Evolutionary conservation across 768 basidiomycete genomes (phyloP).

Genomic region (Naganishia vaughanmartiniae): DNA sequence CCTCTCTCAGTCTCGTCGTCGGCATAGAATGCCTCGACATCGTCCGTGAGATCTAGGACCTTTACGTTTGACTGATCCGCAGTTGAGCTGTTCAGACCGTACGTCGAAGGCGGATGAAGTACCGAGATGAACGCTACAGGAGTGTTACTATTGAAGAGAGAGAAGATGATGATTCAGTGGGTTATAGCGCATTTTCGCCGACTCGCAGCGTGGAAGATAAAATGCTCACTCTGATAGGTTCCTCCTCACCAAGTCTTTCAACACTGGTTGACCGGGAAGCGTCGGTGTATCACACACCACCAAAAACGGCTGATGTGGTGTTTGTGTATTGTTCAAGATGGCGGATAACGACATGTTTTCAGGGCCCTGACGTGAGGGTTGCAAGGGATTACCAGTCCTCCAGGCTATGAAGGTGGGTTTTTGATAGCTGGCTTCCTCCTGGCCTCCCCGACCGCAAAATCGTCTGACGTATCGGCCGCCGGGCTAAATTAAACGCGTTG

Average conservation of each 20-base stretch:
- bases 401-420: too few species aligned
- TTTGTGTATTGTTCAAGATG: slow-evolving; percentile 38
- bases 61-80: slow-evolving; percentile 8
- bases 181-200: neutral
- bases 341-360: slow-evolving; percentile 6
- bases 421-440: too few species aligned
- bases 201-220: neutral
- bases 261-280: slow-evolving; percentile 42
- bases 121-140: slow-evolving; percentile 35
- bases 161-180: neutral
- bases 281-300: slow-evolving; percentile 40
- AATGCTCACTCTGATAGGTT: slow-evolving; percentile 21
- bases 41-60: slow-evolving; percentile 40
- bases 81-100: slow-evolving; percentile 28
- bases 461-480: slow-evolving; percentile 4
- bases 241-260: slow-evolving; percentile 39
- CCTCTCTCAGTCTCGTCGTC: neutral
- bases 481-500: neutral
- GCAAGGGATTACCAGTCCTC: too few species aligned
- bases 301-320: slow-evolving; percentile 48
- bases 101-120: slow-evolving; percentile 33
- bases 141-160: slow-evolving; percentile 10
- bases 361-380: neutral
- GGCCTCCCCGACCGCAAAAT: neutral
- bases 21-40: slow-evolving; percentile 33